Conservation (phyloP, 75 land plant species). For the Cunninghamia lanceolata region DNA sequence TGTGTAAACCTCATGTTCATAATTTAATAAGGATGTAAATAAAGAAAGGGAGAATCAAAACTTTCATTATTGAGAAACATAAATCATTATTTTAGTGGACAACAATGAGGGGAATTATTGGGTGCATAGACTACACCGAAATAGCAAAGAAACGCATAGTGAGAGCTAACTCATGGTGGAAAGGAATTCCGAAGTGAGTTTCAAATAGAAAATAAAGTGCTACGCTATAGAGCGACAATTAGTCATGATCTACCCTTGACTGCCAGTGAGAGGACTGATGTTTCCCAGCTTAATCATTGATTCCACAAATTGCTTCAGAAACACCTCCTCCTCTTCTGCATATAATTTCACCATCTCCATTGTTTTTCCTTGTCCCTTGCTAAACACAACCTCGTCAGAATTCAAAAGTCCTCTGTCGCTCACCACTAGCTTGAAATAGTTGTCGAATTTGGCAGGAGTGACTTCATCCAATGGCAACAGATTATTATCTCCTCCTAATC, state of each 20-base stretch:
- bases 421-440: conserved; percentile 64
- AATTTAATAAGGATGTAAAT: too few species aligned
- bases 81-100: too few species aligned
- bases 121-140: too few species aligned
- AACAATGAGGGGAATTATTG: too few species aligned
- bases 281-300: conserved; percentile 77
- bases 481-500: conserved; percentile 60
- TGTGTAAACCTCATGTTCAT: too few species aligned
- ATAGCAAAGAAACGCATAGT: too few species aligned
- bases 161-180: too few species aligned
- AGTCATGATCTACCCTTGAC: conserved; percentile 64
- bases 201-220: too few species aligned
- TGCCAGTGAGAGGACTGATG: conserved; percentile 53
- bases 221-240: conserved; percentile 44
- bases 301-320: conserved; percentile 58
- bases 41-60: too few species aligned
- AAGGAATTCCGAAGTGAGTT: too few species aligned
- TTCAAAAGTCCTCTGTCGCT: conserved; percentile 46
- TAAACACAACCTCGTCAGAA: conserved; percentile 50
- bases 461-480: conserved; percentile 37
- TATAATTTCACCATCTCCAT: conserved; percentile 48
- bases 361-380: conserved; percentile 23
- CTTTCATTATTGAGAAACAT: too few species aligned
- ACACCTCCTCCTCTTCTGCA: conserved; percentile 41
- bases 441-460: conserved; percentile 46